phyloP scores from a whole-genome alignment of 139 green algal genomes.

The Marvania coccoides region DNA sequence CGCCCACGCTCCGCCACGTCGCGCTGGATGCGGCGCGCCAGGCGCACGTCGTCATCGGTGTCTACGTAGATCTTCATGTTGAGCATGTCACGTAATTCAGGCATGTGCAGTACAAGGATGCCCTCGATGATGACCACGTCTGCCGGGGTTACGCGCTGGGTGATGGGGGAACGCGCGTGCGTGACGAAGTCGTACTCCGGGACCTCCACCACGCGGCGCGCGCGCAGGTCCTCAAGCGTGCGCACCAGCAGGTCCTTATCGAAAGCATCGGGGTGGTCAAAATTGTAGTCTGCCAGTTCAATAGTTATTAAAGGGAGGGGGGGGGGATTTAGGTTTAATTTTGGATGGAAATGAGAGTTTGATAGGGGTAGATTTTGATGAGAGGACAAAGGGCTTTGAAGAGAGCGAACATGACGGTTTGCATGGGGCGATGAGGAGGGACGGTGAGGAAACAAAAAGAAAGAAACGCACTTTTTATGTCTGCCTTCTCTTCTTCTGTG shows the following conservation, averaged over 20 bases:
- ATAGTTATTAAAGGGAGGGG: neutral
- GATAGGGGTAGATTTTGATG: too few relatives aligned
- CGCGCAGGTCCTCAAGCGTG: slow-evolving; percentile 43
- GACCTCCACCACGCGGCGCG: slow-evolving; percentile 58
- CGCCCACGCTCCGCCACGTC: slow-evolving; percentile 80
- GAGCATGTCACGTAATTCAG: slow-evolving; percentile 61
- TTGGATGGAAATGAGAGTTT: too few relatives aligned
- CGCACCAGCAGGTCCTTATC: slow-evolving; percentile 61
- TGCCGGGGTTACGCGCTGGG: slow-evolving; percentile 62
- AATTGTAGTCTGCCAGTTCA: slow-evolving; percentile 74
- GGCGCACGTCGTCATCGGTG: slow-evolving; percentile 90
- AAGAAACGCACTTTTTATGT: slow-evolving; percentile 31
- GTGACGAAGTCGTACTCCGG: slow-evolving; percentile 91
- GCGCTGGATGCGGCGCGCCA: slow-evolving; percentile 87
- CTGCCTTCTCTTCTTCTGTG: slow-evolving; percentile 52
- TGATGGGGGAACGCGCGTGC: slow-evolving; percentile 58
- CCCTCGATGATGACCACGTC: slow-evolving; percentile 96
- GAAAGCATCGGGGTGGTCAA: slow-evolving; percentile 89
- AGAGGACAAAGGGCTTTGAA: too few relatives aligned
- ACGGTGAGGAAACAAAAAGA: neutral
- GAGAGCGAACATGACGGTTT: neutral
- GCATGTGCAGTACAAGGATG: slow-evolving; percentile 89
- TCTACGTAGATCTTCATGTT: slow-evolving; percentile 90
- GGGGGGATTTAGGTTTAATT: neutral
- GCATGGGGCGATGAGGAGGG: neutral